These are phyloP conservation scores for Pulveroboletus sp. DNA, from an alignment of 768 basidiomycete species.

Conservation along the genomic window DNA sequence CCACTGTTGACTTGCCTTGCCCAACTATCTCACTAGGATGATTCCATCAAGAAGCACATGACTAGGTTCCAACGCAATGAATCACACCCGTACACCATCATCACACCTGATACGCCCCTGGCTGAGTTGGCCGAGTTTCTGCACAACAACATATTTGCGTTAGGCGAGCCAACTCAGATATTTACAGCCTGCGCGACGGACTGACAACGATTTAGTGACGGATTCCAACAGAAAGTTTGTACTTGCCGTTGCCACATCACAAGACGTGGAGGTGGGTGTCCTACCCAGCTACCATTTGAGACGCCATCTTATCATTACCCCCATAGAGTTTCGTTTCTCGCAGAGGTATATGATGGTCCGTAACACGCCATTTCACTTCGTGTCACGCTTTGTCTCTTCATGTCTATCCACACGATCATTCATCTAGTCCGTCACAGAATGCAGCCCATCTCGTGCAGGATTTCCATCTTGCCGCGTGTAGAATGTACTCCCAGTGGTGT, in stretches of 20 bases:
- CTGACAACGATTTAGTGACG: slow-evolving; percentile 54
- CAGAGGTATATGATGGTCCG: slow-evolving; percentile 18
- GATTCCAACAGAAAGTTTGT: slow-evolving; percentile 80
- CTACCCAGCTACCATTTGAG: background rate
- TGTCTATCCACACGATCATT: background rate
- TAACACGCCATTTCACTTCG: background rate
- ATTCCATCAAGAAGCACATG: slow-evolving; percentile 68
- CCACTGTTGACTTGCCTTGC: background rate
- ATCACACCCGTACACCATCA: slow-evolving; percentile 66
- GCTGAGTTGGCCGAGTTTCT: slow-evolving; percentile 81
- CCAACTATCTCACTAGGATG: slow-evolving; percentile 41
- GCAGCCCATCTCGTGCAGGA: background rate
- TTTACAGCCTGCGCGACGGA: background rate
- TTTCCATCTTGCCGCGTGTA: background rate
- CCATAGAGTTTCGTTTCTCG: slow-evolving; percentile 29
- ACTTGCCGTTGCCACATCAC: slow-evolving; percentile 69
- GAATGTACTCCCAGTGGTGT: background rate
- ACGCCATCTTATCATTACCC: background rate
- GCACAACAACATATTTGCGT: slow-evolving; percentile 63
- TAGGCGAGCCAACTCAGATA: slow-evolving; percentile 45
- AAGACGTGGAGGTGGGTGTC: slow-evolving; percentile 54
- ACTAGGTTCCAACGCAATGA: slow-evolving; percentile 65
- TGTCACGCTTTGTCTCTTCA: background rate
- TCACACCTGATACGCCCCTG: slow-evolving; percentile 76
- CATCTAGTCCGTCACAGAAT: background rate